Conservation (phyloP, 2,329 filamentous ascomycete genomes). For the Paramyrothecium roridum region DNA sequence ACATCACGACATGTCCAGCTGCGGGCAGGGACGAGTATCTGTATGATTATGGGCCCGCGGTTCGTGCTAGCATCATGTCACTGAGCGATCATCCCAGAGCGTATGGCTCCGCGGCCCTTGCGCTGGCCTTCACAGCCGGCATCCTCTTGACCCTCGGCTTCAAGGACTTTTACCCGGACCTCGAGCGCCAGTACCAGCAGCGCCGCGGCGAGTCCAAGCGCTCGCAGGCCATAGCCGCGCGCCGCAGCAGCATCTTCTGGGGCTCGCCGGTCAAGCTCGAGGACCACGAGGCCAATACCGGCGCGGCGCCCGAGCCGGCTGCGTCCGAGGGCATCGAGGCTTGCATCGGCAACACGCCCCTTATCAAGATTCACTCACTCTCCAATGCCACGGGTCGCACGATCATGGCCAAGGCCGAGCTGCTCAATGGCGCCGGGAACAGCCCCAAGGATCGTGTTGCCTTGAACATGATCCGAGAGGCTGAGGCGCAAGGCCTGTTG, state of each 20-base stretch:
- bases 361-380: constrained; percentile 81
- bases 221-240: constrained; percentile 10
- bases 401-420: constrained; percentile 93
- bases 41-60: too few species aligned
- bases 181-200: constrained; percentile 62
- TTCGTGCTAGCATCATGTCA: constrained; percentile 41
- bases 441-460: constrained; percentile 96
- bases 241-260: constrained; percentile 44
- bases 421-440: constrained; percentile 90
- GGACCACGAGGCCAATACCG: constrained; percentile 44
- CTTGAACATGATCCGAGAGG: constrained; percentile 79
- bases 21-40: too few species aligned
- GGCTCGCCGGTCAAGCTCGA: constrained; percentile 49
- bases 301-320: constrained; percentile 14
- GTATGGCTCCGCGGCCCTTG: constrained; percentile 63
- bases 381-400: constrained; percentile 83
- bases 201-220: constrained; percentile 22
- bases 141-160: constrained; percentile 72
- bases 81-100: constrained; percentile 58
- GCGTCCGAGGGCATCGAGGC: constrained; percentile 80
- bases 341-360: constrained; percentile 88
- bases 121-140: constrained; percentile 73
- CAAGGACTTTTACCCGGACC: constrained; percentile 76
- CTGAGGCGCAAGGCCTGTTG: constrained; percentile 74
- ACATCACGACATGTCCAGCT: too few species aligned